Base-by-base conservation (phyloP, 371 early-diverging fungal genomes). In the Basidiobolus meristosporus region DNA sequence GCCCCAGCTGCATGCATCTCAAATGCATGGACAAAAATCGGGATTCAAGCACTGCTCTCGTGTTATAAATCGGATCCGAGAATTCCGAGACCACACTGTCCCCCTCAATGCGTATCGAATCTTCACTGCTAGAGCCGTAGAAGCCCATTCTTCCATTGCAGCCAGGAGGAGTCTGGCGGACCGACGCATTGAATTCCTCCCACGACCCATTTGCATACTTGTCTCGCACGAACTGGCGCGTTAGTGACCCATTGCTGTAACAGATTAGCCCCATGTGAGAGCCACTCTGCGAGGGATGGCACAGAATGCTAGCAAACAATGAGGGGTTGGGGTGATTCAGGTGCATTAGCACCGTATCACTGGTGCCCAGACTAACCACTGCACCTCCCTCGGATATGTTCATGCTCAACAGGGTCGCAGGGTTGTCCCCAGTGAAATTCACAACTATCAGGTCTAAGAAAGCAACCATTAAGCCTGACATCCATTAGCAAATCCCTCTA, bases 341-440 rank as follows among this genome's bases (percentile, higher is more conserved):
- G 22, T 73, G 65, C 0, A 80, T 59, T 6, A 83, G 55, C 3
- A 78, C 60, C 0, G 87, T 86, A 51, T 86, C 87, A 16, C 73
- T 72, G 1, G 87, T 86, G 1, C 87, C 87, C 1, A 86, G 57
- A 11, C 80, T 79, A 2, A 86, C 55, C 6, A 84, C 65, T 19
- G 74, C 63, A 40, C 72, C 70, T 2, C 64, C 71, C 18, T 54
- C 51, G 11, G 51, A 47, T 26, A 77, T 45, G 16, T 66, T 67
- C 60, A 84, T 63, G 1, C 72, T 69, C 19, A 73, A 59, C 3
- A 76, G 58, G 0, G 80, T 73, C 1, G 80, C 73, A 4, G 82
- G 78, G 44, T 86, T 86, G 46, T 86, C 87, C n/a, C 87, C 87
- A 0, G 84, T 81, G 39, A 82, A 82, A 1, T 81, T 64, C 17